phyloP scores from a whole-genome alignment of 768 basidiomycete genomes.

The Tylopilus plumbeoviolaceoides region DNA sequence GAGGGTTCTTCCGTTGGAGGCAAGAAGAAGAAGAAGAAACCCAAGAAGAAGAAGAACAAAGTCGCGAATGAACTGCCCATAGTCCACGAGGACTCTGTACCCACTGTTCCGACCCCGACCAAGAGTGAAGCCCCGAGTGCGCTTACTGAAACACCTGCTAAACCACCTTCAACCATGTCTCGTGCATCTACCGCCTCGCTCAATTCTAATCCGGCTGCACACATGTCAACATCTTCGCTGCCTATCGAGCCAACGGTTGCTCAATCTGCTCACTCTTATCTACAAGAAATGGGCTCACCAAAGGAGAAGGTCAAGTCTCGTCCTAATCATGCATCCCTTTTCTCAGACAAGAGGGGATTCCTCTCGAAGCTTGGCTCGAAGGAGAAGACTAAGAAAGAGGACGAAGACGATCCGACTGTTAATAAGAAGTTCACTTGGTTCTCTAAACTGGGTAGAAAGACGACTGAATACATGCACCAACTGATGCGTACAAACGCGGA shows the following conservation, averaged over 20 bases:
- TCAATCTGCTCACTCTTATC: conserved; percentile 68
- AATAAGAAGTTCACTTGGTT: conserved; percentile 53
- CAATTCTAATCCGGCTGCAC: conserved; percentile 20
- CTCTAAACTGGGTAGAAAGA: conserved; percentile 54
- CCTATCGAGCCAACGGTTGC: conserved; percentile 49
- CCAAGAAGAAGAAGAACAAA: conserved; percentile 71
- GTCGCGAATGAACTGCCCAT: conserved; percentile 13
- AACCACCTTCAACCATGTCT: conserved; percentile 5
- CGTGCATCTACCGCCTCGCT: conserved; percentile 16
- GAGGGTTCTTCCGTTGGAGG: conserved; percentile 28
- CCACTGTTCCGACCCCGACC: conserved; percentile 15
- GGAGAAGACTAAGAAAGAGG: conserved; percentile 32
- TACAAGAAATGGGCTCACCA: conserved; percentile 46
- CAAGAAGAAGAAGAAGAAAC: conserved; percentile 61
- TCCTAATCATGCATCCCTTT: conserved; percentile 51
- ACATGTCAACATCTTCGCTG: conserved; percentile 38
- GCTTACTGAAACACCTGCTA: conserved; percentile 25
- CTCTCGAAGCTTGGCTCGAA: conserved; percentile 44
- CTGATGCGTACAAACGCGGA: conserved; percentile 54
- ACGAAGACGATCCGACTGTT: conserved; percentile 16
- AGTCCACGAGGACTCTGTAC: conserved; percentile 19
- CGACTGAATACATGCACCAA: conserved; percentile 58
- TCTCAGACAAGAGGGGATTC: conserved; percentile 43
- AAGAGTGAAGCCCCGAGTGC: conserved; percentile 15
- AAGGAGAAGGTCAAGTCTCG: conserved; percentile 74